These are phyloP conservation scores for Dissoconium aciculare DNA, from an alignment of 2,329 filamentous ascomycete species.

Conservation along the genomic window DNA sequence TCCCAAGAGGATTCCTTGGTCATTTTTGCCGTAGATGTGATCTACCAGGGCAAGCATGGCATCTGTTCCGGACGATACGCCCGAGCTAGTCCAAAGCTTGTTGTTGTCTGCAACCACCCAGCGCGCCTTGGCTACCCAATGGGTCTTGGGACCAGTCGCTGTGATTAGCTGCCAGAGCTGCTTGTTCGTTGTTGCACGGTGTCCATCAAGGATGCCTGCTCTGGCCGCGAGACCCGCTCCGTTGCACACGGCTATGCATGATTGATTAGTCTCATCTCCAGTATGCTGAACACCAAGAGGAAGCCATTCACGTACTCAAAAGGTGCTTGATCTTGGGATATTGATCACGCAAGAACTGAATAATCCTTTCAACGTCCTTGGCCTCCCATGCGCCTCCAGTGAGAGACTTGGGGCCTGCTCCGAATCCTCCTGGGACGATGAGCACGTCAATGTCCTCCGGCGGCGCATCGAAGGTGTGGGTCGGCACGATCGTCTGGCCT, in stretches of 20 bases:
- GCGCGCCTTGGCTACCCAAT: constrained; percentile 47
- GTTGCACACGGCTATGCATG: constrained; percentile 51
- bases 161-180: constrained; percentile 37
- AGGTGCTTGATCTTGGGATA: constrained; percentile 16
- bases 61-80: constrained; percentile 49
- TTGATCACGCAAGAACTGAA: constrained; percentile 23
- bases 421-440: constrained; percentile 50
- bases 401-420: constrained; percentile 20
- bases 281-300: background rate
- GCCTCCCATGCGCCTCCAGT: constrained; percentile 10
- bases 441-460: constrained; percentile 43
- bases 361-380: constrained; percentile 1
- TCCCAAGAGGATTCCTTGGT: constrained; percentile 3
- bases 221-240: constrained; percentile 44
- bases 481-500: constrained; percentile 27
- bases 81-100: constrained; percentile 51
- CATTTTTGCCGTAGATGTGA: constrained; percentile 3
- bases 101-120: constrained; percentile 46
- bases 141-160: constrained; percentile 34
- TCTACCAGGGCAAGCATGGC: constrained; percentile 42
- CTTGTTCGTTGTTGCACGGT: constrained; percentile 55
- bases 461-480: constrained; percentile 39
- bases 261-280: constrained; percentile 34
- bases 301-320: constrained; percentile 12
- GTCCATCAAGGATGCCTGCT: constrained; percentile 46